Percentiles rank a stretch among this genome's conserved stretches.
phyloP scores from a whole-genome alignment of 345 rosid species.

The Linum lewisii region DNA sequence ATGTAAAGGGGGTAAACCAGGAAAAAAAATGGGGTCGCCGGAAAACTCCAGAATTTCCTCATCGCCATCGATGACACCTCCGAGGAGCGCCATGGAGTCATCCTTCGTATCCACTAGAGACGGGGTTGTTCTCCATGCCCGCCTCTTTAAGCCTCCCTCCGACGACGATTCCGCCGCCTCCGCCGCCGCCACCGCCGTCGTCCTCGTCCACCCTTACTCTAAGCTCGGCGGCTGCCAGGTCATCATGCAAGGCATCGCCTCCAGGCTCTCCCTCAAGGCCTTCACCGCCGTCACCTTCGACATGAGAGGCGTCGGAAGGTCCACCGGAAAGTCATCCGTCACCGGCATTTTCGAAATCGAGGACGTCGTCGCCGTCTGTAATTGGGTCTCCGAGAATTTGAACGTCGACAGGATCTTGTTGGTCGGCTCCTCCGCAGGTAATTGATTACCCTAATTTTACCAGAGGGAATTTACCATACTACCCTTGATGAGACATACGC shows the following conservation, averaged over 20 bases:
- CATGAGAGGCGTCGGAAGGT: conserved; percentile 21
- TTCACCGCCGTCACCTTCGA: conserved; percentile 18
- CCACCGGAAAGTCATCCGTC: conserved; percentile 14
- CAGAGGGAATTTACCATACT: not conserved
- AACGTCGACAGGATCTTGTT: not conserved
- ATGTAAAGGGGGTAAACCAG: not conserved
- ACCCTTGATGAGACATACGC: too few species aligned
- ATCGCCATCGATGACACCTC: not conserved
- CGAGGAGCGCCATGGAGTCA: conserved; percentile 1
- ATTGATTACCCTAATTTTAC: too few species aligned
- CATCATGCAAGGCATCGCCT: conserved; percentile 15
- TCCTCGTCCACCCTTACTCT: conserved; percentile 19
- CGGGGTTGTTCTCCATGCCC: conserved; percentile 9
- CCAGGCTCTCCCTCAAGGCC: conserved; percentile 10
- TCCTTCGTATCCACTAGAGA: not conserved
- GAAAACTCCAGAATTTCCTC: not conserved
- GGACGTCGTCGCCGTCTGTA: conserved; percentile 17
- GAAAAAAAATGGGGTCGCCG: not conserved
- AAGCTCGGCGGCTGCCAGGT: conserved; percentile 16
- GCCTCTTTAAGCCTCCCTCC: conserved; percentile 14
- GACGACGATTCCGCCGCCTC: too few species aligned
- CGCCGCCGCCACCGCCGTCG: not conserved
- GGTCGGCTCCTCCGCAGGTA: conserved; percentile 9
- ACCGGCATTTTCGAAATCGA: conserved; percentile 15
- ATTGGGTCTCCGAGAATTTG: conserved; percentile 12